Evolutionary conservation across 208 protist genomes (phyloP).

Genomic region (Wallacemonas sp.): DNA sequence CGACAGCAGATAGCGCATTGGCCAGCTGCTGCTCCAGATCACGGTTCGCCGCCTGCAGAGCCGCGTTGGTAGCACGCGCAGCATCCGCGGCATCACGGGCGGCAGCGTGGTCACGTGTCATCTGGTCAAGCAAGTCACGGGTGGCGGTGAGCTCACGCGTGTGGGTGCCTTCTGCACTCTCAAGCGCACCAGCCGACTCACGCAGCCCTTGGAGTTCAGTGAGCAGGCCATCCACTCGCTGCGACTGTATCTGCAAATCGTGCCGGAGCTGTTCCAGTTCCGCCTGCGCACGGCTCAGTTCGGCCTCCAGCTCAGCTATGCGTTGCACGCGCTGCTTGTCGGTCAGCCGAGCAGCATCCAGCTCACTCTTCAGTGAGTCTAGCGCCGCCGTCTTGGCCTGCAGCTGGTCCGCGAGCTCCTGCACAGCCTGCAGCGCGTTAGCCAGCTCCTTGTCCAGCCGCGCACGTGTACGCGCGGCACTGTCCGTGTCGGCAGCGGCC

Average conservation of each 20-base stretch:
- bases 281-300: conserved; percentile 18
- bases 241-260: not conserved
- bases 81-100: not conserved
- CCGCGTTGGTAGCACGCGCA: not conserved
- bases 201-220: not conserved
- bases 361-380: conserved; percentile 2
- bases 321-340: not conserved
- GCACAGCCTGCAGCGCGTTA: not conserved
- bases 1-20: not conserved
- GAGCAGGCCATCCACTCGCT: not conserved
- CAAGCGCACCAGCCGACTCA: conserved; percentile 1
- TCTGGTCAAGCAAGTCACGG: not conserved
- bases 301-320: not conserved
- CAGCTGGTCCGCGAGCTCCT: conserved; percentile 2
- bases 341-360: conserved; percentile 11
- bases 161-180: not conserved
- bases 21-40: conserved; percentile 8
- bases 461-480: not conserved
- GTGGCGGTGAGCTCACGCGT: not conserved
- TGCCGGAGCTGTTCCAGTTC: conserved; percentile 16
- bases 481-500: not conserved
- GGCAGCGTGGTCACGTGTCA: conserved; percentile 12
- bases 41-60: not conserved
- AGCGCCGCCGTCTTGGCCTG: not conserved
- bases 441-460: conserved; percentile 7